A percentile compares a stretch with the other conserved stretches of the same genome.
phyloP scores from a whole-genome alignment of 768 basidiomycete species.

The Hericium erinaceus region DNA sequence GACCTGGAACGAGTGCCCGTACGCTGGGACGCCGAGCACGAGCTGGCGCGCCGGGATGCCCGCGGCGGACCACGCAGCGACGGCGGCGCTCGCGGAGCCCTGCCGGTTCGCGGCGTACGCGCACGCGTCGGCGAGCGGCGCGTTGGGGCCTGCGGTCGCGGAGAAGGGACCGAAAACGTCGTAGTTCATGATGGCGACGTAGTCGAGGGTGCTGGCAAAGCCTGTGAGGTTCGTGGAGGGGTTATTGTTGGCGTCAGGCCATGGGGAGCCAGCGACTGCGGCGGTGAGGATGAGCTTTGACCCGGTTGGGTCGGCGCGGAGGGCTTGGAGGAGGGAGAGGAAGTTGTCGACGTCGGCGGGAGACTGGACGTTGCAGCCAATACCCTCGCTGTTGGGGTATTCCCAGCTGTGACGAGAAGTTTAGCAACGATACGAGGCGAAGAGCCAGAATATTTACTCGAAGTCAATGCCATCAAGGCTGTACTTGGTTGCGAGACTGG shows the following conservation, averaged over 20 bases:
- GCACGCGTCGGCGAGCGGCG: constrained; percentile 77
- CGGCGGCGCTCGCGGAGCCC: constrained; percentile 71
- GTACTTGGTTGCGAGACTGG: neutral
- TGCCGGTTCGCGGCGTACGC: constrained; percentile 43
- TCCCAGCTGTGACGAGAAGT: constrained; percentile 6
- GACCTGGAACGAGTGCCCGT: constrained; percentile 65
- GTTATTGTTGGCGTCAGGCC: constrained; percentile 43
- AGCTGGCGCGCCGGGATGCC: constrained; percentile 70
- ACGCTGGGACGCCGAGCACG: constrained; percentile 76
- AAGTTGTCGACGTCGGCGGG: constrained; percentile 69
- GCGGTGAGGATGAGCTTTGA: constrained; percentile 61
- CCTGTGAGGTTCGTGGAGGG: constrained; percentile 54
- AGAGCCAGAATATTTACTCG: constrained; percentile 1
- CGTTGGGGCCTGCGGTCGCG: constrained; percentile 58
- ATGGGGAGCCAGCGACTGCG: constrained; percentile 61
- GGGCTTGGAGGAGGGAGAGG: constrained; percentile 63
- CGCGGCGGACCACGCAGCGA: constrained; percentile 66
- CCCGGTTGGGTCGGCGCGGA: constrained; percentile 46
- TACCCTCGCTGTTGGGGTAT: constrained; percentile 63
- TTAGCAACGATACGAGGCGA: neutral
- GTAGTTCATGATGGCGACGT: constrained; percentile 68
- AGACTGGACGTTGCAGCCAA: constrained; percentile 59
- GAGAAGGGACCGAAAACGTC: constrained; percentile 44
- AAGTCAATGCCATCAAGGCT: constrained; percentile 9
- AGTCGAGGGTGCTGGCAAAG: constrained; percentile 66